Conservation (phyloP, 2,329 filamentous ascomycete species). For the Calonectria crousiana region DNA sequence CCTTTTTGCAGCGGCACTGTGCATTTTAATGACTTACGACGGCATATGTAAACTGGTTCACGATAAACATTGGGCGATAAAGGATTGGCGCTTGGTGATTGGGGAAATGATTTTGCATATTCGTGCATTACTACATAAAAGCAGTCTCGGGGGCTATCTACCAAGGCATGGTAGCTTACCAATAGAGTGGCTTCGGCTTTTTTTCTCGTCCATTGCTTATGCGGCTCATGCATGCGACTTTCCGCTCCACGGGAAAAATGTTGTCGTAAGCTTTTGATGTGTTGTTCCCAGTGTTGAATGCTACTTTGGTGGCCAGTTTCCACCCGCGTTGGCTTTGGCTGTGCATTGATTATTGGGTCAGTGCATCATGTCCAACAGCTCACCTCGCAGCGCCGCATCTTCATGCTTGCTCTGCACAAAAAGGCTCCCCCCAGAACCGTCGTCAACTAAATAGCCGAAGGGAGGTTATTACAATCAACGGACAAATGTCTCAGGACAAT, state of each 20-base stretch:
- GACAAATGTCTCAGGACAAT: background rate
- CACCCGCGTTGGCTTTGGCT: background rate
- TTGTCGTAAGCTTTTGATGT: background rate
- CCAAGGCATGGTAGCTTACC: background rate
- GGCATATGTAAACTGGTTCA: slow-evolving; percentile 5
- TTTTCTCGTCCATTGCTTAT: background rate
- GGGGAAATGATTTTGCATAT: background rate
- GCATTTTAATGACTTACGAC: slow-evolving; percentile 7
- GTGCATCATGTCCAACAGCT: background rate
- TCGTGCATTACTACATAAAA: background rate
- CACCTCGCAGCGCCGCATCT: background rate
- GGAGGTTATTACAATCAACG: background rate
- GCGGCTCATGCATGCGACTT: background rate
- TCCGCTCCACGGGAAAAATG: background rate
- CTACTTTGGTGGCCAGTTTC: background rate
- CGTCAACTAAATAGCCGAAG: background rate
- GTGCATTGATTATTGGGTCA: background rate
- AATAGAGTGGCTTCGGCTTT: background rate
- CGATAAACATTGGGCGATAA: background rate
- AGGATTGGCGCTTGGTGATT: slow-evolving; percentile 6
- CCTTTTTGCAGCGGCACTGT: background rate
- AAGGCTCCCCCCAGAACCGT: background rate
- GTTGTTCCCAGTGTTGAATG: background rate
- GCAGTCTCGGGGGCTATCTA: background rate
- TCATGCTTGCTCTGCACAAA: background rate